These are phyloP conservation scores for Salix exigua DNA, from an alignment of 345 rosid genomes.

Conservation along the genomic window DNA sequence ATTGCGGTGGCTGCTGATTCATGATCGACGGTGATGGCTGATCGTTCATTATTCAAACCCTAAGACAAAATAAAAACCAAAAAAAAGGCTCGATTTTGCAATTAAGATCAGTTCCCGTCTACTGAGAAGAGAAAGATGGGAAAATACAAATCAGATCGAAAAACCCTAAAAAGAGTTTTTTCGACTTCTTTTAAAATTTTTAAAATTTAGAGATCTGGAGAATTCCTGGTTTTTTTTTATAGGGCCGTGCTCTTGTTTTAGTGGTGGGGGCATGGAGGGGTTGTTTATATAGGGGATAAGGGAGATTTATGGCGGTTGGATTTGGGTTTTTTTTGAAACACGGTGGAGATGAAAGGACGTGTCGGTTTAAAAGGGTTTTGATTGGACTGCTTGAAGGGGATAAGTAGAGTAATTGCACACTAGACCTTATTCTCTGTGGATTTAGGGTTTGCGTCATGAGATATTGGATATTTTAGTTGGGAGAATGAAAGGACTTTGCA, in stretches of 20 bases:
- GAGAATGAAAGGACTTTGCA: neutral
- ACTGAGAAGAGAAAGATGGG: neutral
- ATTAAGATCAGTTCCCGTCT: neutral
- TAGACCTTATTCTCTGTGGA: neutral
- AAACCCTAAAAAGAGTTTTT: neutral
- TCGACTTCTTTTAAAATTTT: neutral
- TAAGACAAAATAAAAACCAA: neutral
- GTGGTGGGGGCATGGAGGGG: too few relatives aligned
- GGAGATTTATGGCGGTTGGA: neutral
- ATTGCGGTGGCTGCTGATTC: conserved; percentile 35
- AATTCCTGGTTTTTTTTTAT: neutral
- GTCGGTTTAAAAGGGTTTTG: neutral
- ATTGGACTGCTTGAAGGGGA: neutral
- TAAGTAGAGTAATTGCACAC: neutral
- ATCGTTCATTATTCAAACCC: conserved; percentile 48
- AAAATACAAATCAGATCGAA: neutral
- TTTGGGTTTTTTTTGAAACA: neutral
- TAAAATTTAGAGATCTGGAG: neutral
- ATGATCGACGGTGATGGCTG: conserved; percentile 37
- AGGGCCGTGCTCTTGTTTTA: neutral
- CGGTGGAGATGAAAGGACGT: neutral
- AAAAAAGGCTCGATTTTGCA: neutral
- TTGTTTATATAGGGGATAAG: neutral
- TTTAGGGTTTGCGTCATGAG: neutral
- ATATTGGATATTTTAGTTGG: neutral